Evolutionary conservation across 306 rosid genomes (phyloP).

Genomic region (Ormosia emarginata): DNA sequence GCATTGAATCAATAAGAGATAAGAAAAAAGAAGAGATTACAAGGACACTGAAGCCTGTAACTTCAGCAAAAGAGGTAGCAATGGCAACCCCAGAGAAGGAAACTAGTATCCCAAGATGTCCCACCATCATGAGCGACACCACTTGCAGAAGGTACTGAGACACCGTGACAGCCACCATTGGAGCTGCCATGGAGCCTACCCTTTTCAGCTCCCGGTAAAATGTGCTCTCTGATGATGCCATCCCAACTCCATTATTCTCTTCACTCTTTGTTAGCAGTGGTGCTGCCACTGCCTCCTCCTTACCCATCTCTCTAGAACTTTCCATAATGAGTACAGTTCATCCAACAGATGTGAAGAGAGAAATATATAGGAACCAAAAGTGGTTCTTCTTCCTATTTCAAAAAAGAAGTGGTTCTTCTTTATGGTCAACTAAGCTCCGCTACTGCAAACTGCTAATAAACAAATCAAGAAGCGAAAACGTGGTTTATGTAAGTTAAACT

Average conservation of each 20-base stretch:
- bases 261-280: conserved; percentile 18
- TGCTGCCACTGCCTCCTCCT: conserved; percentile 2
- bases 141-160: conserved; percentile 52
- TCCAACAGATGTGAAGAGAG: background rate
- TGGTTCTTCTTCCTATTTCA: background rate
- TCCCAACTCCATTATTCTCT: background rate
- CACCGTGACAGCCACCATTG: conserved; percentile 51
- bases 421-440: background rate
- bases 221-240: background rate
- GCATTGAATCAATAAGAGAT: background rate
- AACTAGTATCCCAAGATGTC: conserved; percentile 37
- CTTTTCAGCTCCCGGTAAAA: conserved; percentile 32
- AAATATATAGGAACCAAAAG: background rate
- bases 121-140: conserved; percentile 47
- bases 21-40: conserved; percentile 21
- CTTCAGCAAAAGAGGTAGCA: conserved; percentile 50
- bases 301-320: conserved; percentile 21
- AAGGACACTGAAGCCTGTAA: conserved; percentile 51
- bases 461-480: background rate
- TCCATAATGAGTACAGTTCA: background rate
- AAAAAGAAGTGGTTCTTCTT: background rate
- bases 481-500: too few species aligned
- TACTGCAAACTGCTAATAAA: background rate
- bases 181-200: conserved; percentile 43
- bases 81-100: conserved; percentile 49